phyloP scores from a whole-genome alignment of 1,284 basidiomycete species.

The Fomes fomentarius region DNA sequence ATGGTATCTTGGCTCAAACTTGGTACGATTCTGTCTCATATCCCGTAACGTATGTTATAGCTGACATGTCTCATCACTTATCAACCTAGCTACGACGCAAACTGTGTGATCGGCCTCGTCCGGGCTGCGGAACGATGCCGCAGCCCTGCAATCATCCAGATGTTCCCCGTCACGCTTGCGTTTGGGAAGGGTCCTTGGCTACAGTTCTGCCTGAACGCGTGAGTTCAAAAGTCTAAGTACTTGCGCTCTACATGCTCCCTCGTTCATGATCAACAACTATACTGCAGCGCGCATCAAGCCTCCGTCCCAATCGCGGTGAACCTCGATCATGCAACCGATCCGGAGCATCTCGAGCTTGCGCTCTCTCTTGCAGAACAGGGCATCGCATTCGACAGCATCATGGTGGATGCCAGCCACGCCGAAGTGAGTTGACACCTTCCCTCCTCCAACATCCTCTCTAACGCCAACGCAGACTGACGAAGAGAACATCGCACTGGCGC shows the following conservation, averaged over 20 bases:
- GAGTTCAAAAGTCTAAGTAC: conserved; percentile 6
- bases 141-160: conserved; percentile 49
- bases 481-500: conserved; percentile 49
- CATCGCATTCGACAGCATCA: conserved; percentile 53
- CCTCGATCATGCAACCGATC: conserved; percentile 53
- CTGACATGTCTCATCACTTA: no score
- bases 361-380: conserved; percentile 49
- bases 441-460: no score
- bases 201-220: conserved; percentile 49
- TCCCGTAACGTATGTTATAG: no score
- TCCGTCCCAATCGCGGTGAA: conserved; percentile 53
- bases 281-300: conserved; percentile 43
- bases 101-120: conserved; percentile 48
- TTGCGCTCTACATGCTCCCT: not conserved
- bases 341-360: conserved; percentile 50
- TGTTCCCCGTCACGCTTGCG: conserved; percentile 50
- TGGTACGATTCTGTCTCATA: conserved; percentile 35
- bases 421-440: conserved; percentile 38
- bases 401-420: conserved; percentile 55
- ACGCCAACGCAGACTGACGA: conserved; percentile 55
- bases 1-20: conserved; percentile 49
- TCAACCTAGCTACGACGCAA: conserved; percentile 53
- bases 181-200: conserved; percentile 52
- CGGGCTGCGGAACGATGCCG: conserved; percentile 48
- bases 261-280: not conserved